Base-by-base conservation (phyloP, 2,329 filamentous ascomycete species). In the Gyromitra esculenta region DNA sequence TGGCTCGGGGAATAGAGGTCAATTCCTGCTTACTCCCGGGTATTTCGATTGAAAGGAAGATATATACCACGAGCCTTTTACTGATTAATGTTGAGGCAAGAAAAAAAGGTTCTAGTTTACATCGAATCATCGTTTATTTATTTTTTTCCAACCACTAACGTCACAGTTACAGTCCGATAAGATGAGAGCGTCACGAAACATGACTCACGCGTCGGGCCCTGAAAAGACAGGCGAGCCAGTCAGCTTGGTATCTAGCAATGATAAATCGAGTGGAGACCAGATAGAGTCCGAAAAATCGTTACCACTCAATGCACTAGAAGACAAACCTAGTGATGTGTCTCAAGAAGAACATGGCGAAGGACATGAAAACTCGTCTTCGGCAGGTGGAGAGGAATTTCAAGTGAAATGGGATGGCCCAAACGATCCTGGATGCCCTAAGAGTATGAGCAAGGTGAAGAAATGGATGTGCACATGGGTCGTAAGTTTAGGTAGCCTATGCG, bases 381-480 rank as follows among this genome's bases (percentile, higher is more conserved):
- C 35, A 31, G 50, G 59, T 18, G 75, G 52, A 2, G 84, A 86
- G 68, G 84, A 85, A 1, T 94, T 89, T 80, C 87, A 93, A 77
- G 93, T 98, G 21, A 84, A 84, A 5, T 97, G 92, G 88, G 91
- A 95, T 50, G 89, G 88, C 13, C 87, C 87, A 4, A 90, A 93
- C 74, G 94, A 97, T 82, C 90, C 91, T 0, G 82, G 89, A 83
- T 92, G 91, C 80, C 94, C 94, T 0, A 89, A 91, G 75, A 93
- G 88, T 82, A 89, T 93, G 85, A 84, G 83, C 15, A 86, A 83
- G 18, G 82, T 84, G n/a, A 88, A 89, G 77, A 94, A 94, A 82
- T 97, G 95, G 95, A 73, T 89, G 39, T 91, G 97, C 77, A 90
- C 94, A 0, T 80, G 89, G 45, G 91, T 97, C 73, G 87, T 94